phyloP scores from a whole-genome alignment of 1,139 yeast genomes.

The Zygotorulaspora mrakii region DNA sequence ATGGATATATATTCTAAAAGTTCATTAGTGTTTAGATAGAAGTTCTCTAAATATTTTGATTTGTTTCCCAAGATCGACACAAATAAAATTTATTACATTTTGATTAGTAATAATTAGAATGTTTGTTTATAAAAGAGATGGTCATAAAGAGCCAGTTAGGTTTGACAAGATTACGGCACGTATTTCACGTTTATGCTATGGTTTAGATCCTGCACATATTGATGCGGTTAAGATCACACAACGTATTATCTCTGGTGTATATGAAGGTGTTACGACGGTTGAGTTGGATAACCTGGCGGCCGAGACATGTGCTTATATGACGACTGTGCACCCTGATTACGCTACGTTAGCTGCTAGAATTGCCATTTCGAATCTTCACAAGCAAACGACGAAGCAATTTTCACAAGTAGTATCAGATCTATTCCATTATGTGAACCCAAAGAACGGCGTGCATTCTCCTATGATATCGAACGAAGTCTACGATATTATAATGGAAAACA shows the following conservation, averaged over 20 bases:
- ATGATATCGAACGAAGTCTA: conserved; percentile 74
- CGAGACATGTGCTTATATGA: conserved; percentile 97
- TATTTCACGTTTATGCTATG: conserved; percentile 68
- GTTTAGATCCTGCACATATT: conserved; percentile 76
- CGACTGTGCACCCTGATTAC: conserved; percentile 95
- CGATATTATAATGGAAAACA: conserved; percentile 56
- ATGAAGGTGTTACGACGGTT: conserved; percentile 92
- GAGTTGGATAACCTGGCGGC: conserved; percentile 96
- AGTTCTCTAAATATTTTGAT: not conserved
- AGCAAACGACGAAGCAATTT: conserved; percentile 88
- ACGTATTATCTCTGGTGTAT: conserved; percentile 83
- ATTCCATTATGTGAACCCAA: conserved; percentile 70
- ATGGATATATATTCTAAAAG: not conserved
- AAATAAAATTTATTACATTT: no score
- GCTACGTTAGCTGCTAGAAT: conserved; percentile 95
- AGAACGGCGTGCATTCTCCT: conserved; percentile 66
- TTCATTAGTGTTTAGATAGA: not conserved
- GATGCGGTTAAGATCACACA: conserved; percentile 89
- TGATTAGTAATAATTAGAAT: conserved; percentile 34
- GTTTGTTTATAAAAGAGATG: conserved; percentile 64
- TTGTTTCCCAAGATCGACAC: no score
- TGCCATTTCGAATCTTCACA: conserved; percentile 92
- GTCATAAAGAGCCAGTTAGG: conserved; percentile 81
- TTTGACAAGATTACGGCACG: conserved; percentile 73
- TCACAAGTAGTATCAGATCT: conserved; percentile 70